Conservation (phyloP, 805 yeast species). For the Candida taoyuanica region DNA sequence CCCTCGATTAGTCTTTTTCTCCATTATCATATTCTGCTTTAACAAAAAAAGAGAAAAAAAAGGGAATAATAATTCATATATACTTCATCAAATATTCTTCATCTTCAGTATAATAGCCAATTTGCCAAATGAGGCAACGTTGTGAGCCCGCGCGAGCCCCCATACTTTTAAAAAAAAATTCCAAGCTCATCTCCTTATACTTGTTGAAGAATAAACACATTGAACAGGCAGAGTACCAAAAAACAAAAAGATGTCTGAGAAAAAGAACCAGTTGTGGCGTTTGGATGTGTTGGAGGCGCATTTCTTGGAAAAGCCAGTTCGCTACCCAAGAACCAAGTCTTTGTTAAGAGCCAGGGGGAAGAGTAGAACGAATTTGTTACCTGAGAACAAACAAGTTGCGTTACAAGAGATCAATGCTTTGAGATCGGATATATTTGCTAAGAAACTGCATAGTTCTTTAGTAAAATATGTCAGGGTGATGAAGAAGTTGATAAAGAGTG, state of each 20-base stretch:
- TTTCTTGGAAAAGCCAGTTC: constrained; percentile 37
- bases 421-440: constrained; percentile 40
- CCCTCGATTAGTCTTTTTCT: constrained; percentile 22
- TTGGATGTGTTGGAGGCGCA: constrained; percentile 53
- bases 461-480: constrained; percentile 39
- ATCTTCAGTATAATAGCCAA: too few species aligned
- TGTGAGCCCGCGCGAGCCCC: background rate
- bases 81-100: too few species aligned
- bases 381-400: constrained; percentile 38
- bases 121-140: background rate
- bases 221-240: background rate
- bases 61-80: too few species aligned
- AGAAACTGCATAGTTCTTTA: constrained; percentile 44
- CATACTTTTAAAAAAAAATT: background rate
- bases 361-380: constrained; percentile 38
- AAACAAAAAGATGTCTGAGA: constrained; percentile 16
- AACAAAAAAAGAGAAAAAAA: constrained; percentile 5
- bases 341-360: constrained; percentile 29
- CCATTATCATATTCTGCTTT: background rate
- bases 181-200: background rate
- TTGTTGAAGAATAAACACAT: background rate
- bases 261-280: constrained; percentile 42
- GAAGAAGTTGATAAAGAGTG: constrained; percentile 22
- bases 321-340: constrained; percentile 43
- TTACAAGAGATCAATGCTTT: constrained; percentile 38